Evolutionary conservation across 73 alveolate species (phyloP).

Genomic region (Paramecium pentaurelia): DNA sequence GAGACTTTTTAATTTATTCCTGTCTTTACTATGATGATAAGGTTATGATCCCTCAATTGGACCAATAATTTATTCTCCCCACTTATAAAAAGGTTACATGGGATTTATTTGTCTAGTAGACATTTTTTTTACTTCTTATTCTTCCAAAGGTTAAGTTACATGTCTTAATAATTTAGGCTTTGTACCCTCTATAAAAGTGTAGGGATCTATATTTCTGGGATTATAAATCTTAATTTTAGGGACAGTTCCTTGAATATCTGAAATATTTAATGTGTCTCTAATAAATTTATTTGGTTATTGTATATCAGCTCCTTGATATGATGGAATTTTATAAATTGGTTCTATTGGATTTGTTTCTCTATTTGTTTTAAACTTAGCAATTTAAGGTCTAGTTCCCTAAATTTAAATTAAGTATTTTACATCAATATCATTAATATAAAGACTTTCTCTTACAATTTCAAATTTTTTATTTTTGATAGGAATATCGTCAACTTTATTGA

Average conservation of each 20-base stretch:
- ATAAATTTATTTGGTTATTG: not conserved
- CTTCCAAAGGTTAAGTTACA: not conserved
- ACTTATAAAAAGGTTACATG: not conserved
- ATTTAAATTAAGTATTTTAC: not conserved
- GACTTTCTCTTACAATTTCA: not conserved
- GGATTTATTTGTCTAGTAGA: not conserved
- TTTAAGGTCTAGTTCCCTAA: not conserved
- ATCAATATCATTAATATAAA: not conserved
- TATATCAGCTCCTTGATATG: not conserved
- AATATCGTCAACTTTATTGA: not conserved
- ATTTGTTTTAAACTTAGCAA: not conserved
- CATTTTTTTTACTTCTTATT: not conserved
- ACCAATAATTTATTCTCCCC: not conserved
- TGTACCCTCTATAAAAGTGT: not conserved
- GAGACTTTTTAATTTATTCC: not conserved
- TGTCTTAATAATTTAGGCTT: not conserved
- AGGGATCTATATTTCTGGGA: not conserved
- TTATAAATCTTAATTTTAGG: not conserved
- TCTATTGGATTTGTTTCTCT: slow-evolving; percentile 1
- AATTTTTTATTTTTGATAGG: not conserved
- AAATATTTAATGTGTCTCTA: slow-evolving; percentile 18
- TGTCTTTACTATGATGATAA: not conserved
- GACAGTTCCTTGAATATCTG: not conserved
- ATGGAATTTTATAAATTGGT: not conserved
- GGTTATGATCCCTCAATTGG: not conserved